Evolutionary conservation across 2,329 filamentous ascomycete genomes (phyloP), one percentile per base, ranked within the genome.

Genomic region (Madurella fahalii): DNA sequence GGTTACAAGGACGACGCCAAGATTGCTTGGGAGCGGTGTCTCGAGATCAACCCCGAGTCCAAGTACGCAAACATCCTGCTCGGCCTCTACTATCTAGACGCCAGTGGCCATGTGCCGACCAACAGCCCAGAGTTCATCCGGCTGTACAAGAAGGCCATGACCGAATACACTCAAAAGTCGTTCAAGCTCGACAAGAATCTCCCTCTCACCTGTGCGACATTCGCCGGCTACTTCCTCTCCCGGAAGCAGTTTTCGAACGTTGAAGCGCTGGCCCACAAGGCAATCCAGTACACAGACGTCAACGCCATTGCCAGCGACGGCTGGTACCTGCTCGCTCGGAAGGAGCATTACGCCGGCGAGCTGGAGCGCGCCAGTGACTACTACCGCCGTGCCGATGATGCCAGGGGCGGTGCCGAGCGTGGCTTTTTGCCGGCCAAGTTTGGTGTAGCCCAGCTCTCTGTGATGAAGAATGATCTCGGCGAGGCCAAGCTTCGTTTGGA

Each of bases 241-340:
- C 83, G 89, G 65, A 95, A 91, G 68, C 83, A 85, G 9, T 87
- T 90, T 71, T 74, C 83, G 20, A 91, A 90, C 57, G 91, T 94
- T 9, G 91, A 97, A 62, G 85, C 85, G 17, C 79, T 99, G 16
- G 90, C 93, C 8, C 88, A 92, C 68, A 94, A 94, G 69, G 92
- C 94, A 7, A 96, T 99, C 59, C 90, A 96, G 66, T 87, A 90
- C 65, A 97, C 94, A 2, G 94, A 99, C 67, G 90, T 97, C 63
- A 96, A 96, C 69, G 90, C 92, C 3, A 90, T 97, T 69, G 93
- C 93, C 20, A 96, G 93, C 72, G 95, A 99, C 68, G 95, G 94
- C 37, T 97, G 93, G 92, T 99, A 96, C 71, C 74, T 97, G 9
- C 82, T 97, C 40, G 94, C 91, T 30, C 82, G 92, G 57, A 96